A percentile compares a stretch with the other conserved stretches of the same genome.
Evolutionary conservation across 805 yeast genomes (phyloP).

Genomic region (Cyberlindnera amylophila): DNA sequence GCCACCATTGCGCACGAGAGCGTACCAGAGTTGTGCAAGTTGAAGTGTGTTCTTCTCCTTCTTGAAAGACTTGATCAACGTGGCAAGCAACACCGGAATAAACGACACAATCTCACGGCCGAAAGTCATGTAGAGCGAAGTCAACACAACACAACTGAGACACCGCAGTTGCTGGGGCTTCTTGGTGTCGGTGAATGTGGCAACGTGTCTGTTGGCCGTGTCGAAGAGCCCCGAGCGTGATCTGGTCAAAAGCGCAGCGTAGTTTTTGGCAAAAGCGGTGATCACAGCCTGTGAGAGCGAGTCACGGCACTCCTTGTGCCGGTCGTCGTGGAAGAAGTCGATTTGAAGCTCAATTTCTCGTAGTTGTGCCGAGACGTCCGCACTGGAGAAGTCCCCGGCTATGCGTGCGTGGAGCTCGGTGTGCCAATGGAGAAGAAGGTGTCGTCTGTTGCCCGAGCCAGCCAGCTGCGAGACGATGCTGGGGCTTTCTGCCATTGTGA

Average conservation of each 20-base stretch:
- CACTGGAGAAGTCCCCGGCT: slow-evolving; percentile 1
- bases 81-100: slow-evolving; percentile 29
- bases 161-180: slow-evolving; percentile 29
- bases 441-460: slow-evolving; percentile 6
- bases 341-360: slow-evolving; percentile 18
- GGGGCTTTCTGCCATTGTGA: slow-evolving; percentile 1
- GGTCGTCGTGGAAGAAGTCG: slow-evolving; percentile 23
- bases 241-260: slow-evolving; percentile 17
- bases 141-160: slow-evolving; percentile 28
- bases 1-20: slow-evolving; percentile 25
- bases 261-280: slow-evolving; percentile 23
- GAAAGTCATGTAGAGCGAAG: slow-evolving; percentile 31
- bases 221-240: slow-evolving; percentile 27
- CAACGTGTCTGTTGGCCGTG: slow-evolving; percentile 28
- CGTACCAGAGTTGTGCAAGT: slow-evolving; percentile 19
- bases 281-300: slow-evolving; percentile 19
- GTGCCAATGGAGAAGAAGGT: slow-evolving; percentile 10
- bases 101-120: slow-evolving; percentile 33
- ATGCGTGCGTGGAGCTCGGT: slow-evolving; percentile 9
- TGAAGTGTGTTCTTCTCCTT: slow-evolving; percentile 26
- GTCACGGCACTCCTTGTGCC: slow-evolving; percentile 13
- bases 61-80: slow-evolving; percentile 32
- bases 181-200: slow-evolving; percentile 24
- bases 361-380: slow-evolving; percentile 4
- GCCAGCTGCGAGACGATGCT: slow-evolving; percentile 1